These are phyloP conservation scores for Tetracladium marchalianum DNA, from an alignment of 495 filamentous ascomycete species.

Conservation along the genomic window DNA sequence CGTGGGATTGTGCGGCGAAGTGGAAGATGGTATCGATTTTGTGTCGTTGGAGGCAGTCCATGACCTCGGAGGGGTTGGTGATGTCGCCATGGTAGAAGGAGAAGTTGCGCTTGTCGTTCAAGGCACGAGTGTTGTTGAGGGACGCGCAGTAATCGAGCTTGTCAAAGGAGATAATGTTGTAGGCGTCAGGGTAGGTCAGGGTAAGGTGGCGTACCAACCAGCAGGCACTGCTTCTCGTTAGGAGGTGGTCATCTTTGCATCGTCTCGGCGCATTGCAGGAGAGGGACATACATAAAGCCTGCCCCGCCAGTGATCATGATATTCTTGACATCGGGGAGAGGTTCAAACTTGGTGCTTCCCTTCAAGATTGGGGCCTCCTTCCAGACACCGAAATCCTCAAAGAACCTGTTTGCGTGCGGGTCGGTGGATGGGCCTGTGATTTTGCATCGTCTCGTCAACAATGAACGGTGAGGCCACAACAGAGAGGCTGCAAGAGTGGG, in stretches of 20 bases:
- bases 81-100: constrained; percentile 66
- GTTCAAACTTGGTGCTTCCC: constrained; percentile 54
- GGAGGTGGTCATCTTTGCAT: not conserved
- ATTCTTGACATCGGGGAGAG: constrained; percentile 52
- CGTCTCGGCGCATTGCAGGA: not conserved
- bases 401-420: constrained; percentile 25
- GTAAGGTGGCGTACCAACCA: constrained; percentile 66
- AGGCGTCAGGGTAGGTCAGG: constrained; percentile 53
- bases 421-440: not conserved
- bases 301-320: constrained; percentile 67
- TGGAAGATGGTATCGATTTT: constrained; percentile 68
- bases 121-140: constrained; percentile 54
- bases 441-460: no score
- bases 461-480: no score
- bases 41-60: constrained; percentile 46
- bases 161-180: constrained; percentile 68
- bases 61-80: constrained; percentile 49
- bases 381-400: constrained; percentile 47
- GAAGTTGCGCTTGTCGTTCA: constrained; percentile 56
- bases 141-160: constrained; percentile 68
- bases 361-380: constrained; percentile 54
- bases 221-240: constrained; percentile 39
- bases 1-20: constrained; percentile 67
- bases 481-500: no score
- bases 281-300: constrained; percentile 53